Percentiles rank a stretch among this genome's conserved stretches.
Conservation (phyloP, 1,284 basidiomycete species). For the Cryptococcus sp. region DNA sequence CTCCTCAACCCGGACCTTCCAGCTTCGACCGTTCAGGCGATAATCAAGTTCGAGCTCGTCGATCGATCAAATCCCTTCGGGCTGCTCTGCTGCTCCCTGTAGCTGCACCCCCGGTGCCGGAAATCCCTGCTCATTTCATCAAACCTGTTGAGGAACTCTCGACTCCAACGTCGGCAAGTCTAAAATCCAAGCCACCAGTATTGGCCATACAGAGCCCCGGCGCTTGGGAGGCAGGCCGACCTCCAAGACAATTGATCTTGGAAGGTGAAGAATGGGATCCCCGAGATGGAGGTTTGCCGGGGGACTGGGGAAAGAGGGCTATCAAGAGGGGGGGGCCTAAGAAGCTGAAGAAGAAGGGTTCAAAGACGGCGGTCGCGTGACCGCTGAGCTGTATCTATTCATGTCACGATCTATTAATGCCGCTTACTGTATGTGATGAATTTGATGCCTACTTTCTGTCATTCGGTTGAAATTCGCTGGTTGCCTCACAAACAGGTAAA, state of each 20-base stretch:
- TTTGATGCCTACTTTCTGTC: too few relatives aligned
- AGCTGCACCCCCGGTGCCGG: conserved; percentile 18
- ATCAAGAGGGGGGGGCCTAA: not conserved
- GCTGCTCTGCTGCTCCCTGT: conserved; percentile 37
- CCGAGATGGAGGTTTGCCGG: conserved; percentile 17
- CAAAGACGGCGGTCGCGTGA: too few relatives aligned
- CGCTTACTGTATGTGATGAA: too few relatives aligned
- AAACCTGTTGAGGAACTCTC: conserved; percentile 6
- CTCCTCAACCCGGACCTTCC: conserved; percentile 17
- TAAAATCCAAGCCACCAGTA: conserved; percentile 22
- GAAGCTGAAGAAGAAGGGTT: conserved; percentile 8
- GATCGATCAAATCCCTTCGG: conserved; percentile 45
- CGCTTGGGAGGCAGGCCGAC: conserved; percentile 39
- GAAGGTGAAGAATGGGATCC: conserved; percentile 47
- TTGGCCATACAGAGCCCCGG: conserved; percentile 43
- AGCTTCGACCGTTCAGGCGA: not conserved
- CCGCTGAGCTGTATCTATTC: too few relatives aligned
- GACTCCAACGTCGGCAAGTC: not conserved
- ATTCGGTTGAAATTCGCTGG: too few relatives aligned
- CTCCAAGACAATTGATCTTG: conserved; percentile 36
- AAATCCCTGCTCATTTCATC: conserved; percentile 28
- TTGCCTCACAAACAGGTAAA: too few relatives aligned
- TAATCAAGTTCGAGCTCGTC: conserved; percentile 10
- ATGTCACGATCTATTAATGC: too few relatives aligned
- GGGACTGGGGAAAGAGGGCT: conserved; percentile 20